Conservation (phyloP, 257 asterid species). For the Ocimum tenuiflorum region DNA sequence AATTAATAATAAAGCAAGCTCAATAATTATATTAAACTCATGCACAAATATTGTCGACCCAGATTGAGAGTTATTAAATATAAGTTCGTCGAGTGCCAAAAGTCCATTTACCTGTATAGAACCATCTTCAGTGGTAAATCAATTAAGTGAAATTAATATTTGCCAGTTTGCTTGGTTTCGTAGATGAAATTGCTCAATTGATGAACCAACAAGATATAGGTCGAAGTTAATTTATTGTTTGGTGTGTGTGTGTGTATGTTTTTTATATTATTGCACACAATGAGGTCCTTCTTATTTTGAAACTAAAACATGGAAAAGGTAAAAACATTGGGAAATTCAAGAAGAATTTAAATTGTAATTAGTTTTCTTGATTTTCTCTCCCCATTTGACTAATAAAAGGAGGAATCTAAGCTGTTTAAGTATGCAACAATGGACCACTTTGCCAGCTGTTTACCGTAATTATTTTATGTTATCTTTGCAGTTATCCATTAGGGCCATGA, state of each 20-base stretch:
- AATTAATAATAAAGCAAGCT: no score
- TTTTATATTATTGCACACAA: no score
- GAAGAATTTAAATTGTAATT: neutral
- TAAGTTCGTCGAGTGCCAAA: neutral
- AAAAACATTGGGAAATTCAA: slow-evolving; percentile 8
- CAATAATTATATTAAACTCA: no score
- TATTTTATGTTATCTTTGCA: slow-evolving; percentile 28
- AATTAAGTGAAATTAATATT: neutral
- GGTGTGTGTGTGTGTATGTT: no score
- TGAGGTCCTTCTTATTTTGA: neutral
- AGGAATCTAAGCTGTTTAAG: slow-evolving; percentile 24
- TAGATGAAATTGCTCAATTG: no score
- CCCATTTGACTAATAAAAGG: slow-evolving; percentile 14
- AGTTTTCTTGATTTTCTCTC: slow-evolving; percentile 2
- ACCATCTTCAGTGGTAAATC: neutral
- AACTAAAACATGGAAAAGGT: neutral
- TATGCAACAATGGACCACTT: slow-evolving; percentile 33
- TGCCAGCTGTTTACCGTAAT: slow-evolving; percentile 31
- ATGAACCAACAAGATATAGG: neutral
- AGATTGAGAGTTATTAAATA: neutral
- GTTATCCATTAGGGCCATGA: slow-evolving; percentile 18
- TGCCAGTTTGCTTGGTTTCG: neutral
- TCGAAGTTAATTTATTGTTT: no score
- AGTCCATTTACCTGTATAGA: no score
- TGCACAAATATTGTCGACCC: no score